Evolutionary conservation across 2,329 filamentous ascomycete species (phyloP).

Genomic region (Aspergillus oerlinghausenensis): DNA sequence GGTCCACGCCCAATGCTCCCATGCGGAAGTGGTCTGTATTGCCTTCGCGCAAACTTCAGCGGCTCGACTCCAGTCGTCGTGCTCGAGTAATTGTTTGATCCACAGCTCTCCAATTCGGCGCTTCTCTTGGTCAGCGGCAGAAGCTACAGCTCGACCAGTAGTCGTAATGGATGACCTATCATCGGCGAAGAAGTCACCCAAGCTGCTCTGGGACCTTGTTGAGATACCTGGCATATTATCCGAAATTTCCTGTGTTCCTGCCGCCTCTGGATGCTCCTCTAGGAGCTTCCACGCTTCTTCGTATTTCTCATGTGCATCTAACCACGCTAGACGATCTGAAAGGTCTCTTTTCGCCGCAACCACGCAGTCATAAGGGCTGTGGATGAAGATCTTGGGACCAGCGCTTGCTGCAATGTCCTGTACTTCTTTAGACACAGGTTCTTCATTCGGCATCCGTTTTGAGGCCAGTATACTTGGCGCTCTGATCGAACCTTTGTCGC

Average conservation of each 20-base stretch:
- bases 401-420: constrained; percentile 50
- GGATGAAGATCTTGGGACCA: constrained; percentile 82
- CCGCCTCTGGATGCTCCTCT: constrained; percentile 76
- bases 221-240: constrained; percentile 31
- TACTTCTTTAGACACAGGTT: constrained; percentile 35
- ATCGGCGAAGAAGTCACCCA: constrained; percentile 68
- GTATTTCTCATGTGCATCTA: constrained; percentile 75
- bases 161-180: constrained; percentile 62
- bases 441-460: constrained; percentile 45
- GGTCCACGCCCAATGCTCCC: constrained; percentile 94
- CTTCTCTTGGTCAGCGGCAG: constrained; percentile 78
- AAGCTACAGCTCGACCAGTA: constrained; percentile 54
- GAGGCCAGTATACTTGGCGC: constrained; percentile 50
- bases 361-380: constrained; percentile 96
- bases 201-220: constrained; percentile 38
- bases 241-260: constrained; percentile 36
- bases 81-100: constrained; percentile 77
- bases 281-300: constrained; percentile 84
- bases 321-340: constrained; percentile 78
- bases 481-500: constrained; percentile 54
- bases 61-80: constrained; percentile 70
- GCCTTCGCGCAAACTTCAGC: constrained; percentile 80
- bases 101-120: constrained; percentile 86
- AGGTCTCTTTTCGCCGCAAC: constrained; percentile 83
- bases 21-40: constrained; percentile 70